Percentiles rank a stretch among this genome's conserved stretches.
phyloP scores from a whole-genome alignment of 1,139 yeast genomes.

The Debaryomycetaceae sp. region DNA sequence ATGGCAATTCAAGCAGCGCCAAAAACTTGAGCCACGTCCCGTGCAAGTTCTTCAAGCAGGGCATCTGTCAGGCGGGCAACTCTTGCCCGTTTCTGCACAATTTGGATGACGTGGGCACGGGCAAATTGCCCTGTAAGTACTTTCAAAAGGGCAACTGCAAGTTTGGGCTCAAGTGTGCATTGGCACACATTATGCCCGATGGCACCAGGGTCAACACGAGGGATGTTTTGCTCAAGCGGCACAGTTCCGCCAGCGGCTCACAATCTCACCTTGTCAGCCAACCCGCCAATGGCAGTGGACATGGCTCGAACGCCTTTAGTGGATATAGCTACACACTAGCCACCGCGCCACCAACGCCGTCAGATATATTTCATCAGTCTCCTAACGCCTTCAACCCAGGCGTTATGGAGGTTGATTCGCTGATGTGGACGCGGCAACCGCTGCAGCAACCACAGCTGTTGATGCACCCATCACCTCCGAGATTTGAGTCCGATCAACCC shows the following conservation, averaged over 20 bases:
- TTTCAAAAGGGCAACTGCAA: conserved; percentile 93
- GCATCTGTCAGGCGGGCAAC: conserved; percentile 89
- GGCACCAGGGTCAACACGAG: conserved; percentile 75
- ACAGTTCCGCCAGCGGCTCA: neutral
- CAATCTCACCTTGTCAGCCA: neutral
- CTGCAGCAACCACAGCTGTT: too few relatives aligned
- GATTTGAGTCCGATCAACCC: too few relatives aligned
- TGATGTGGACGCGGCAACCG: too few relatives aligned
- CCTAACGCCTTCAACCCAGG: too few relatives aligned
- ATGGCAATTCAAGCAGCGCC: conserved; percentile 11
- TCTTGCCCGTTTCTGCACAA: conserved; percentile 91
- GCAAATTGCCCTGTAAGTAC: conserved; percentile 82
- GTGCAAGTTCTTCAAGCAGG: conserved; percentile 86
- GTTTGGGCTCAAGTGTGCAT: conserved; percentile 88
- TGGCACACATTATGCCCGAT: conserved; percentile 85
- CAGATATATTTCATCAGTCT: too few relatives aligned
- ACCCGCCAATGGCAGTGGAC: conserved; percentile 3
- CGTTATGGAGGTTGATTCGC: too few relatives aligned
- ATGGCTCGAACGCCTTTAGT: conserved; percentile 2
- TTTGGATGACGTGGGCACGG: conserved; percentile 53
- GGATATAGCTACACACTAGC: too few relatives aligned
- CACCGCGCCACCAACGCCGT: too few relatives aligned
- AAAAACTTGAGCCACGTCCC: conserved; percentile 84
- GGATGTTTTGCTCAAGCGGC: too few relatives aligned
- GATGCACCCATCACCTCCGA: too few relatives aligned